Conservation (phyloP, 2,329 filamentous ascomycete species). For the Aspergillus thermomutatus region DNA sequence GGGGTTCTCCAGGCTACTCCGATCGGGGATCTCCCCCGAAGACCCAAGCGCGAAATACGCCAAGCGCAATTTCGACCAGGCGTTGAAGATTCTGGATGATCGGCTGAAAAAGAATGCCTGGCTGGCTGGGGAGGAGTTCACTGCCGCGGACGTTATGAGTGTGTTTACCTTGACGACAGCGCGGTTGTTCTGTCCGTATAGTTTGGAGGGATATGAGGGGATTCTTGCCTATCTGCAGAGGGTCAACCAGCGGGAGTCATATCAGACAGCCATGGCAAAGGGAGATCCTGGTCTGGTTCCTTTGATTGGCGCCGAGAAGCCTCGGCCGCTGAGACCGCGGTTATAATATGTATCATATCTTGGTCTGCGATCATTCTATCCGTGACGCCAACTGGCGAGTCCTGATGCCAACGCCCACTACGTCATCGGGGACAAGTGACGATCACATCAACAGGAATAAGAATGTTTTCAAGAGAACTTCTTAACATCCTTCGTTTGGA, state of each 20-base stretch:
- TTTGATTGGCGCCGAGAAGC: too few relatives aligned
- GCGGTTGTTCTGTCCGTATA: constrained; percentile 50
- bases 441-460: too few relatives aligned
- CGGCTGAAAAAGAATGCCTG: constrained; percentile 49
- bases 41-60: constrained; percentile 30
- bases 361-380: too few relatives aligned
- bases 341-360: too few relatives aligned
- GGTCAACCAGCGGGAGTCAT: constrained; percentile 45
- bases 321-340: too few relatives aligned
- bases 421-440: too few relatives aligned
- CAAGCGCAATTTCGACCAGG: constrained; percentile 32
- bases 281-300: constrained; percentile 46
- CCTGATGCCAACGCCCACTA: too few relatives aligned
- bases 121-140: constrained; percentile 61
- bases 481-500: too few relatives aligned
- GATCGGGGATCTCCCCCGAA: constrained; percentile 16
- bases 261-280: constrained; percentile 48
- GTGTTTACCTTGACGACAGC: constrained; percentile 61
- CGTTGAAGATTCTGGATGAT: constrained; percentile 48
- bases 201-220: constrained; percentile 41
- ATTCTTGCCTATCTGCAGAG: constrained; percentile 49
- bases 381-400: too few relatives aligned
- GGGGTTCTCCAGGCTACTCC: constrained; percentile 36
- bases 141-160: constrained; percentile 63
- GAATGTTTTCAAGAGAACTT: too few relatives aligned